phyloP scores from a whole-genome alignment of 2,329 filamentous ascomycete species.

The Alternaria infectoria region DNA sequence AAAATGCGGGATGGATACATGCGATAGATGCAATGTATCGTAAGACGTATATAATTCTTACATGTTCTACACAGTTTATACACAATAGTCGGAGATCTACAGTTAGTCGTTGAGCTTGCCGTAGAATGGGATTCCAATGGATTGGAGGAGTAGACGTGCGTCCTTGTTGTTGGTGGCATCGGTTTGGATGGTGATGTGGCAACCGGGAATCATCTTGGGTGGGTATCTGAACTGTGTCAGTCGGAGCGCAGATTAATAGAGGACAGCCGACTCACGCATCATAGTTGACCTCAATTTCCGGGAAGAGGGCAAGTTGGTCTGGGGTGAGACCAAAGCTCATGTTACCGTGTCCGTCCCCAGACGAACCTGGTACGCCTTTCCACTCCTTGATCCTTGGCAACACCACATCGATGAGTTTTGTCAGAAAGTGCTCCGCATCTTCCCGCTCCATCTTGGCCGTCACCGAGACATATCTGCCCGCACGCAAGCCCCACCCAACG shows the following conservation, averaged over 20 bases:
- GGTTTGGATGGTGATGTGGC: constrained; percentile 82
- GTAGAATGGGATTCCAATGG: constrained; percentile 80
- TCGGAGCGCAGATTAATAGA: neutral
- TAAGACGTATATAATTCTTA: neutral
- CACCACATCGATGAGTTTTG: constrained; percentile 88
- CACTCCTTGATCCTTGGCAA: constrained; percentile 97
- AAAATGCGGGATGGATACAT: neutral
- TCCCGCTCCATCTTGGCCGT: constrained; percentile 81
- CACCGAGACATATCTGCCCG: constrained; percentile 74
- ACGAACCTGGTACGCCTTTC: constrained; percentile 75
- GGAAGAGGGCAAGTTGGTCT: constrained; percentile 81
- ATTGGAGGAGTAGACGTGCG: constrained; percentile 74
- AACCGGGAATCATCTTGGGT: constrained; percentile 81
- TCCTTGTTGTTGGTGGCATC: constrained; percentile 85
- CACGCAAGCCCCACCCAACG: constrained; percentile 74
- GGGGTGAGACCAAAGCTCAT: constrained; percentile 79
- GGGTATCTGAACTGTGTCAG: constrained; percentile 58
- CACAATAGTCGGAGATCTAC: neutral
- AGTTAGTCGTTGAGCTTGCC: constrained; percentile 65
- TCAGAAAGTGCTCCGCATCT: constrained; percentile 86
- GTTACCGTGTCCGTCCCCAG: constrained; percentile 89
- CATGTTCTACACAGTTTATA: constrained; percentile 26
- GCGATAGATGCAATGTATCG: neutral
- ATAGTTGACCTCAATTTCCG: constrained; percentile 93
- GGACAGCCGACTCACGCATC: constrained; percentile 69